phyloP scores from a whole-genome alignment of 2,329 filamentous ascomycete species.

The Aureobasidium mangrovei region DNA sequence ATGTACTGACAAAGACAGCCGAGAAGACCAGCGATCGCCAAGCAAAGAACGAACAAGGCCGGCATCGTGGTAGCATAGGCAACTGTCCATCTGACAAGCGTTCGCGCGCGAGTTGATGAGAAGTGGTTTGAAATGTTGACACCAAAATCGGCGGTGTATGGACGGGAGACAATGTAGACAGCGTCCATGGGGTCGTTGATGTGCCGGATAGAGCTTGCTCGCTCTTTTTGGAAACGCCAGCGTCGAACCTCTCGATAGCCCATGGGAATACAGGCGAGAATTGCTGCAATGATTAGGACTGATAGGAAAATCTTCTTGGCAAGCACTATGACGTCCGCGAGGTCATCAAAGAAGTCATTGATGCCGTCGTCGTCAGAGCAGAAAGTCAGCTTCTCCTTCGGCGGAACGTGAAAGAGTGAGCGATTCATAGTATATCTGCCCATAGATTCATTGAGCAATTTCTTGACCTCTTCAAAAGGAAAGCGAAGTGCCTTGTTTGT shows the following conservation, averaged over 20 bases:
- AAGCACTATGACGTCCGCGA: constrained; percentile 57
- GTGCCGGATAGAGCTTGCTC: constrained; percentile 56
- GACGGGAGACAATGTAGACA: constrained; percentile 77
- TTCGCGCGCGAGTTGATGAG: constrained; percentile 54
- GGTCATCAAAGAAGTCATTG: constrained; percentile 68
- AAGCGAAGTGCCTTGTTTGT: constrained; percentile 64
- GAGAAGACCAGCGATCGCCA: constrained; percentile 74
- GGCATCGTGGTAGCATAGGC: constrained; percentile 80
- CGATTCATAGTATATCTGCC: constrained; percentile 70
- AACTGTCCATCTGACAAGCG: constrained; percentile 71
- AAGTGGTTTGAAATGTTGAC: constrained; percentile 61
- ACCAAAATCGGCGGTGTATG: constrained; percentile 63
- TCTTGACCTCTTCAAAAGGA: constrained; percentile 75
- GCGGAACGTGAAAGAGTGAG: constrained; percentile 68
- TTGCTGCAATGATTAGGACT: constrained; percentile 61
- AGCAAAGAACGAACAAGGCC: constrained; percentile 76
- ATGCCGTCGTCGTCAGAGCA: constrained; percentile 80
- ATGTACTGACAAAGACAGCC: constrained; percentile 75
- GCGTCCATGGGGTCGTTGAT: constrained; percentile 77
- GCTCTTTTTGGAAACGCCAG: constrained; percentile 64
- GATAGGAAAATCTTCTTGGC: constrained; percentile 68
- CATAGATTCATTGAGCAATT: constrained; percentile 61
- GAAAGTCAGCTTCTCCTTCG: constrained; percentile 75
- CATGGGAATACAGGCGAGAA: constrained; percentile 69
- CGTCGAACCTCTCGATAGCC: constrained; percentile 69